Conservation (phyloP, 2,329 filamentous ascomycete species). For the Biscogniauxia sp. region DNA sequence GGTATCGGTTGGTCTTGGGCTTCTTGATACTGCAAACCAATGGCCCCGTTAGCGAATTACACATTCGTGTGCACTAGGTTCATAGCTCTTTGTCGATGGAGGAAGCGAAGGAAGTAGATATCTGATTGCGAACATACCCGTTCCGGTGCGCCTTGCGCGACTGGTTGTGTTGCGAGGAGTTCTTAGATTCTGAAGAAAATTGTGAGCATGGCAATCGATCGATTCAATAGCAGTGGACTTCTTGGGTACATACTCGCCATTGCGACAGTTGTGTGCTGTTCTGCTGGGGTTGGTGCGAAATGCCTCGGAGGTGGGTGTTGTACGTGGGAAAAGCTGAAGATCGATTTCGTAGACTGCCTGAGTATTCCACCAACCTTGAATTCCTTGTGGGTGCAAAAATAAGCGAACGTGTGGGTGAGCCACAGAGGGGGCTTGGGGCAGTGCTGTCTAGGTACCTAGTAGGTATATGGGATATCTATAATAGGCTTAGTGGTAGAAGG, state of each 20-base stretch:
- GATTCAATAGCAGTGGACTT: not conserved
- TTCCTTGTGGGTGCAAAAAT: slow-evolving; percentile 33
- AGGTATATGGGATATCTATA: not conserved
- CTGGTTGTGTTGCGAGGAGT: slow-evolving; percentile 99
- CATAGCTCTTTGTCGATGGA: not conserved
- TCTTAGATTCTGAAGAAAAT: slow-evolving; percentile 82
- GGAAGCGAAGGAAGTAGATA: slow-evolving; percentile 7
- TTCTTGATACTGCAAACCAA: slow-evolving; percentile 85
- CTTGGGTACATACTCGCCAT: slow-evolving; percentile 64
- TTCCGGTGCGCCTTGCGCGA: slow-evolving; percentile 98
- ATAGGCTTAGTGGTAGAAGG: not conserved
- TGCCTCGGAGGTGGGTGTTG: slow-evolving; percentile 20
- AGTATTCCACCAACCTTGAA: slow-evolving; percentile 26
- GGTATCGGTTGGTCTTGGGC: slow-evolving; percentile 98
- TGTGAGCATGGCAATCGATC: slow-evolving; percentile 25
- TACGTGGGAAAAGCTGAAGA: slow-evolving; percentile 21
- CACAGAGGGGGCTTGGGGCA: slow-evolving; percentile 11
- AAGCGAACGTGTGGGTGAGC: slow-evolving; percentile 27
- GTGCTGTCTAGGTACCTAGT: no score
- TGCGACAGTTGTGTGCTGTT: slow-evolving; percentile 42
- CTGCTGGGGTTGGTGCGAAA: slow-evolving; percentile 24
- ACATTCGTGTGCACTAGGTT: not conserved
- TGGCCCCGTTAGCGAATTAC: slow-evolving; percentile 12
- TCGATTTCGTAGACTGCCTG: slow-evolving; percentile 20
- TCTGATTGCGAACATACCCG: slow-evolving; percentile 66